Base-by-base conservation (phyloP, 176 grass and related monocot genomes). In the Lolium multiflorum region DNA sequence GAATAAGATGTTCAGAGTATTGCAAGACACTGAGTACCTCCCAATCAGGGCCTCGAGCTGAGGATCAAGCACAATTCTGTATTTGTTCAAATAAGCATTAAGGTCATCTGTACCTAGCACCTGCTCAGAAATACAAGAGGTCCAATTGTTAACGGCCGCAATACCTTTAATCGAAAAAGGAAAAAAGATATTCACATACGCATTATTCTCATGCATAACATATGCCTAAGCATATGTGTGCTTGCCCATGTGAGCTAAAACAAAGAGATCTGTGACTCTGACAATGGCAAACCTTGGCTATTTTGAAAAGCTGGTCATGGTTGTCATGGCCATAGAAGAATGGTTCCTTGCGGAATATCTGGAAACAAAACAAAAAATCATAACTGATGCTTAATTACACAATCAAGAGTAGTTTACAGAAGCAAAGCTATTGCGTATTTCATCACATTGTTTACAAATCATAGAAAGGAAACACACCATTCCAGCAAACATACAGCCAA, bases 331-430 rank as follows among this genome's bases (percentile, higher is more conserved):
- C 93, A 86, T 95, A 92, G 80, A 95, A 95, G 83, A 95, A 95
- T 35, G 93, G 93, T 80, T 95, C 93, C 77, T 92, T 95, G 61
- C 90, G 93, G 51, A 95, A 95, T 91, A 95, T 95, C 93, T 95
- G 84, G 3, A 47, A 28, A 24, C 15, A 35, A 56, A 90, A 85
- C 24, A 60, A 22, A 74, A 58, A 76, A 75, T 15, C 67, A 31
- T 1, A 58, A 86, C 10, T 74, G n/a, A 67, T n/a, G 22, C 43
- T 43, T 58, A 48, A 61, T 61, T 48, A 46, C 21, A 14, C 4
- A 22, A 12, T 68, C 21, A 25, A 56, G 70, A 12, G 46, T 54
- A 49, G 21, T 80, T 79, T 67, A 81, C 10, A 85, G 7, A 74
- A 85, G 74, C 38, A 89, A 38, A 13, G 28, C 39, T 3, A n/a